Evolutionary conservation across 371 early-diverging fungal species (phyloP).

Genomic region (Mucor lusitanicus): DNA sequence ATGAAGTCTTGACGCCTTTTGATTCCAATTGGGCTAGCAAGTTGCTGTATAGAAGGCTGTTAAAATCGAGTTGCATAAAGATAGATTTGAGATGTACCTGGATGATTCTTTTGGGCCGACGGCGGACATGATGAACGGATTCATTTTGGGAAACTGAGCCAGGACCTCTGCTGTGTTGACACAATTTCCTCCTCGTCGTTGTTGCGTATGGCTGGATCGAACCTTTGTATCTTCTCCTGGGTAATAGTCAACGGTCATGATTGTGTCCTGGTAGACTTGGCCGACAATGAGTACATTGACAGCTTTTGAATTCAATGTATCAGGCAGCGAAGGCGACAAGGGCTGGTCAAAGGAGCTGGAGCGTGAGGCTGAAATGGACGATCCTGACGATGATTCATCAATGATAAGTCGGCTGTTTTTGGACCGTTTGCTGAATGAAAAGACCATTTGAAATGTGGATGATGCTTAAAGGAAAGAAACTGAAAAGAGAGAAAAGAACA

Average conservation of each 20-base stretch:
- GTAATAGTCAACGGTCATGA: conserved; percentile 51
- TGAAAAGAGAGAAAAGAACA: background rate
- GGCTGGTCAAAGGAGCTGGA: conserved; percentile 20
- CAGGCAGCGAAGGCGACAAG: conserved; percentile 10
- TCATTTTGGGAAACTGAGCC: conserved; percentile 42
- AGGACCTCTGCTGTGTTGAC: conserved; percentile 63
- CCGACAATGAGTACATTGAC: conserved; percentile 43
- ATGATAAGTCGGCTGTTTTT: conserved; percentile 4
- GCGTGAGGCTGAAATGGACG: conserved; percentile 8
- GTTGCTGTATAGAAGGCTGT: background rate
- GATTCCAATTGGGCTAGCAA: conserved; percentile 13
- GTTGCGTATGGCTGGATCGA: conserved; percentile 52
- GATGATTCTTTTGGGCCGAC: conserved; percentile 49
- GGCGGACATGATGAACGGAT: conserved; percentile 44
- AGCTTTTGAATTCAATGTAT: conserved; percentile 6
- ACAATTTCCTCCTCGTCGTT: conserved; percentile 69
- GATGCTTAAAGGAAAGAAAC: background rate
- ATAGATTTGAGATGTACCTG: conserved; percentile 22
- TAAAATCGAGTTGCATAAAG: background rate
- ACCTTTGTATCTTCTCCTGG: conserved; percentile 66
- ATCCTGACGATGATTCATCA: conserved; percentile 11
- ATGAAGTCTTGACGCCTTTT: conserved; percentile 16
- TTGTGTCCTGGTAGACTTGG: conserved; percentile 55
- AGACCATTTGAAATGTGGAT: conserved; percentile 2
- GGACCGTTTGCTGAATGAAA: conserved; percentile 5